phyloP scores from a whole-genome alignment of 1,139 yeast genomes.

The Arxiozyma telluris region DNA sequence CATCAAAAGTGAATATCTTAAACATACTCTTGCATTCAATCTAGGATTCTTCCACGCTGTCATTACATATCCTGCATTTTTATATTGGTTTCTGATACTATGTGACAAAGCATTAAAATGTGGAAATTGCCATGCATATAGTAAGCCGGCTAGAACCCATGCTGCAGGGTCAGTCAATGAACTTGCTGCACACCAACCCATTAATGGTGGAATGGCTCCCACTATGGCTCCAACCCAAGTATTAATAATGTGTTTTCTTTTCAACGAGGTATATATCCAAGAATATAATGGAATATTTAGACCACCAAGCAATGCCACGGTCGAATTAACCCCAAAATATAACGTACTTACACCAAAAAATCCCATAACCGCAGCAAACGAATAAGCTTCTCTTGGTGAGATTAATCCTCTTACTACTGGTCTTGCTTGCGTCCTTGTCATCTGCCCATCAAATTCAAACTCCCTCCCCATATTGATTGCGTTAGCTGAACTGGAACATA shows the following conservation, averaged over 20 bases:
- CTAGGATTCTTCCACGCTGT: slow-evolving; percentile 89
- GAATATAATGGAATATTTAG: slow-evolving; percentile 73
- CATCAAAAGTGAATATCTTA: slow-evolving; percentile 81
- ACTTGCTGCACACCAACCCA: slow-evolving; percentile 99
- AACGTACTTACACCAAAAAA: slow-evolving; percentile 59
- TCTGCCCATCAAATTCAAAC: slow-evolving; percentile 76
- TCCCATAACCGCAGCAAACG: slow-evolving; percentile 72
- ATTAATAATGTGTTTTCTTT: slow-evolving; percentile 72
- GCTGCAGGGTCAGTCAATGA: slow-evolving; percentile 81
- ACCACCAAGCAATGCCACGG: slow-evolving; percentile 71
- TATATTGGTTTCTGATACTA: slow-evolving; percentile 78
- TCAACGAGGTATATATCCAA: slow-evolving; percentile 85
- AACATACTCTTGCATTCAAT: slow-evolving; percentile 85
- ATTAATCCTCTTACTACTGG: slow-evolving; percentile 86
- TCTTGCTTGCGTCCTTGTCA: slow-evolving; percentile 82
- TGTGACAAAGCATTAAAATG: slow-evolving; percentile 92
- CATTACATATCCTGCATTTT: slow-evolving; percentile 93
- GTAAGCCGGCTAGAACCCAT: slow-evolving; percentile 83
- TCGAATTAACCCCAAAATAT: slow-evolving; percentile 74
- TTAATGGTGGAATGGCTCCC: slow-evolving; percentile 95
- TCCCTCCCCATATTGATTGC: slow-evolving; percentile 97
- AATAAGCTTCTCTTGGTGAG: slow-evolving; percentile 66
- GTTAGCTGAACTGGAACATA: slow-evolving; percentile 90
- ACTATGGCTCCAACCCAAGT: slow-evolving; percentile 99
- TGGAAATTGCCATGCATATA: slow-evolving; percentile 98